Evolutionary conservation across 2,329 filamentous ascomycete genomes (phyloP), one percentile per base, ranked within the genome.

Genomic region (Cladosporium velox): DNA sequence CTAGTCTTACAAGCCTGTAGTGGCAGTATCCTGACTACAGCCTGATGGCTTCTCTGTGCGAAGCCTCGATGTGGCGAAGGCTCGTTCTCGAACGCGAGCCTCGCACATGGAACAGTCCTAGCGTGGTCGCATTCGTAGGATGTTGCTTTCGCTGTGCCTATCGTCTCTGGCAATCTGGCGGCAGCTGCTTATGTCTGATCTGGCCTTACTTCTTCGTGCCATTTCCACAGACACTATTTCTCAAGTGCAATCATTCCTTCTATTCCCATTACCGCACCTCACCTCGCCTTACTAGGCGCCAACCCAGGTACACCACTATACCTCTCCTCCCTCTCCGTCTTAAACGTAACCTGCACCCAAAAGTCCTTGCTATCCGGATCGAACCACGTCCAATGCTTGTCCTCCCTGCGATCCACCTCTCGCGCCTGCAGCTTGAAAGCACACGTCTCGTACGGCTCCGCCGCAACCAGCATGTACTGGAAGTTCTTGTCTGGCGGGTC

Each of bases 401-500:
- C 93, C 71, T 96, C 93, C 28, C 91, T 86, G 73, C 93, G 87
- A 81, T 99, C 95, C 67, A 99, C 88, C 83, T 98, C 95, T 67
- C 92, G 85, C 5, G 93, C 92, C 78, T 97, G 95, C 65, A 99
- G 84, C 84, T 99, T 99, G 79, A 99, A 98, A 4, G 88, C 92
- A 78, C 94, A 96, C 2, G 93, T 98, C 87, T 99, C 94, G 81
- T 99, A 99, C 12, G 95, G 95, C 82, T 99, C 95, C 12, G 94
- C 95, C 0, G 95, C 94, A 12, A 99, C 91, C 61, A 98, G 85
- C 72, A 99, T 84, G 77, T 98, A 99, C 85, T 99, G 95, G 77
- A 90, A 98, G 72, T 89, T 90, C 81, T 95, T 93, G 79, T 99
- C 94, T 12, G 93, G 92, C 68, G 87, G 88, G 71, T 97, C 92